Base-by-base conservation (phyloP, 441 rosid genomes). In the Arabidopsis hybrid region DNA sequence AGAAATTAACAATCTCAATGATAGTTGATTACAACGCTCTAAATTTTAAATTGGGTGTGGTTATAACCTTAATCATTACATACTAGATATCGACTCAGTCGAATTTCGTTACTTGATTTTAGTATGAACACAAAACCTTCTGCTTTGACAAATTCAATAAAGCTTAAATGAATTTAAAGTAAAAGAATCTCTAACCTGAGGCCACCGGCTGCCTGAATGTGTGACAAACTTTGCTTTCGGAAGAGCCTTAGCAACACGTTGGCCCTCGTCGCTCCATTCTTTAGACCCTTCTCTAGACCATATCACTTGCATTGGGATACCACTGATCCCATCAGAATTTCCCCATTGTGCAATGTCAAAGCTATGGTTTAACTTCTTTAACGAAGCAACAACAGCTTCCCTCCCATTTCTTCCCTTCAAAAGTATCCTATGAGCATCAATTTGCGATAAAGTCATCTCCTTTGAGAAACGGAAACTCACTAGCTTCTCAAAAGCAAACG, bases 181-280 rank as follows among this genome's bases (percentile, higher is more conserved):
- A 32, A 35, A 50, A 45, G 53, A 75, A 79, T 46, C 39, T 35
- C 91, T 81, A 57, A 95, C 97, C 94, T 92, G 91, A 83, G 97
- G 95, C 97, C 99, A 95, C 12, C 96, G 85, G 43, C 90, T 89
- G 55, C 97, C 89, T 0, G 93, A 83, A 71, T 95, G 99, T 14
- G 77, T 75, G 35, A 83, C 79, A 73, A 89, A 87, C 73, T 83
- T 92, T 14, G 97, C 97, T 38, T 61, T 84, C 2, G 93, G 89
- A 80, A 95, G 89, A 51, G 92, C 95, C 70, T 82, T 82, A 4
- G 89, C 88, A 39, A 88, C 78, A 49, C 12, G 74, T 6, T 47
- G 72, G 2, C 97, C 96, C 67, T 95, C 94, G 8, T 83, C 80
- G 32, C 71, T 88, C 97, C 97, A 95, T 39, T 85, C 89, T 7